Evolutionary conservation across 305 asterid species (phyloP).

Genomic region (Salvia sclarea): DNA sequence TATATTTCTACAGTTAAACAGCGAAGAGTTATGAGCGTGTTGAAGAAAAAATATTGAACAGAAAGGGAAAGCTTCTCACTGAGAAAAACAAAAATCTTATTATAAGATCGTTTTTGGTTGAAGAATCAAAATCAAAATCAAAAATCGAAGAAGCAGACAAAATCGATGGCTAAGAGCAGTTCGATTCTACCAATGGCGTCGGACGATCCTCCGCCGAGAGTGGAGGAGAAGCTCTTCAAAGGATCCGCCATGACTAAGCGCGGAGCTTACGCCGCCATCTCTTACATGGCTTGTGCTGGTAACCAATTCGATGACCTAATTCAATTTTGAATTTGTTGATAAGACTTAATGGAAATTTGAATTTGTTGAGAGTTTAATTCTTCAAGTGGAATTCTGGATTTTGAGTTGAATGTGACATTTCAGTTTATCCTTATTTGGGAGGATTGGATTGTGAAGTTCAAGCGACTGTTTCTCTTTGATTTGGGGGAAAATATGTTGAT

Average conservation of each 20-base stretch:
- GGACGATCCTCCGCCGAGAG: slow-evolving; percentile 51
- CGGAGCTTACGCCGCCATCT: slow-evolving; percentile 84
- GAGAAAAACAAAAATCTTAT: background rate
- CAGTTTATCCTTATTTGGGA: background rate
- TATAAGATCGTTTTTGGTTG: background rate
- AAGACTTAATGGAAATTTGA: slow-evolving; percentile 10
- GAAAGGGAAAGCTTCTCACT: slow-evolving; percentile 6
- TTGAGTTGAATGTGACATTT: background rate
- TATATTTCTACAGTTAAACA: no score
- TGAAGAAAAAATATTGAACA: background rate
- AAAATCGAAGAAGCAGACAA: background rate
- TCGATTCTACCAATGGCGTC: slow-evolving; percentile 57
- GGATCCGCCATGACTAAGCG: slow-evolving; percentile 90
- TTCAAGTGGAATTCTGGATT: slow-evolving; percentile 6
- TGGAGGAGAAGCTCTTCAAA: slow-evolving; percentile 79
- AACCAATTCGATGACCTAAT: background rate
- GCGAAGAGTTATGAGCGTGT: background rate
- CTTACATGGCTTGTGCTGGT: slow-evolving; percentile 93
- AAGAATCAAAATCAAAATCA: slow-evolving; percentile 6
- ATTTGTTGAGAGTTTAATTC: slow-evolving; percentile 1
- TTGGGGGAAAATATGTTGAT: background rate
- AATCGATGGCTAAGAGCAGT: slow-evolving; percentile 48
- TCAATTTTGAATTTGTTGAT: background rate
- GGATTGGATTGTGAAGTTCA: slow-evolving; percentile 8
- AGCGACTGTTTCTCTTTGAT: no score